phyloP scores from a whole-genome alignment of 495 filamentous ascomycete species.

The Penicillium bovifimosum region DNA sequence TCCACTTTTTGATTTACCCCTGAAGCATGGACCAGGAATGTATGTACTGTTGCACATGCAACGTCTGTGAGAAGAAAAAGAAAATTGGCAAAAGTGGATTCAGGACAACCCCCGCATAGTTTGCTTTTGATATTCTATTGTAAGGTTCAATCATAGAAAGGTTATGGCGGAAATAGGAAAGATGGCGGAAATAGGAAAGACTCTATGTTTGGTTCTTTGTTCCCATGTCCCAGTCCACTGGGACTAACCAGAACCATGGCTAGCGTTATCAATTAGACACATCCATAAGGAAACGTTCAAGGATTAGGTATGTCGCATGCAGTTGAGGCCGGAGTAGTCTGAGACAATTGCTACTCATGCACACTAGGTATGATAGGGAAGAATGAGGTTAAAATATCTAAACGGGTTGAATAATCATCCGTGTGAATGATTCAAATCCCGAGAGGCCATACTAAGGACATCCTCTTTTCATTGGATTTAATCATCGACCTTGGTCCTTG shows the following conservation, averaged over 20 bases:
- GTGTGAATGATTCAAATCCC: not conserved
- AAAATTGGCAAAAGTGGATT: not conserved
- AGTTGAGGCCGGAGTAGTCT: not conserved
- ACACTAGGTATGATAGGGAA: not conserved
- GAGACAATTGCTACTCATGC: not conserved
- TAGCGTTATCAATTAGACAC: no score
- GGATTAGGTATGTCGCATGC: not conserved
- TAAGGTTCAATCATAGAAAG: no score
- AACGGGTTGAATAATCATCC: not conserved
- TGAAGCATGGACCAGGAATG: conserved; percentile 4
- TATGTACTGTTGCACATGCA: not conserved
- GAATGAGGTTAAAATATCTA: not conserved
- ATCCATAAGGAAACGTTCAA: not conserved
- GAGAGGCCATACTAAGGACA: not conserved
- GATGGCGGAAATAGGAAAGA: no score
- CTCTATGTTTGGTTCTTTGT: not conserved
- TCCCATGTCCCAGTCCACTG: not conserved
- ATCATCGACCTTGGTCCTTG: not conserved
- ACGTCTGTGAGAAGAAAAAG: not conserved
- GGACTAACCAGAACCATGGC: not conserved
- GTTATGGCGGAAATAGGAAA: no score
- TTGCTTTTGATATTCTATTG: not conserved
- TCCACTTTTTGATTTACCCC: not conserved
- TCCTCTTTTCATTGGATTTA: not conserved
- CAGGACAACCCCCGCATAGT: conserved; percentile 13